A percentile compares a stretch with the other conserved stretches of the same genome.
Conservation (phyloP, 306 rosid species). For the Gillenia trifoliata region DNA sequence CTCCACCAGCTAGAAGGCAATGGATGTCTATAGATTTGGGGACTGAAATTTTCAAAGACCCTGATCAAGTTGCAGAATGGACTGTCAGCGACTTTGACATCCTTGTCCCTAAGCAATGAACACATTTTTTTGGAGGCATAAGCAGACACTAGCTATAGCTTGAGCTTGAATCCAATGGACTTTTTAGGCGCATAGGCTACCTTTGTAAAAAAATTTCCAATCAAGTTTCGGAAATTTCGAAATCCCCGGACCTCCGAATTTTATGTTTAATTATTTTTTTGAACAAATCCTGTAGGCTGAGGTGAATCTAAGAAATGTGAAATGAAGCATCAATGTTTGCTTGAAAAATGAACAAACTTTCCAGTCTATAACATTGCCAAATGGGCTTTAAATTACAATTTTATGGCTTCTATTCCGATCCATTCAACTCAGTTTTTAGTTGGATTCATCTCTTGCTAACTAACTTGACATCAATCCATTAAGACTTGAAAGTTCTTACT, state of each 20-base stretch:
- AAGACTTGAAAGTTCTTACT: too few relatives aligned
- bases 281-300: background rate
- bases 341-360: background rate
- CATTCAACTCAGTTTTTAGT: background rate
- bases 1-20: conserved; percentile 29
- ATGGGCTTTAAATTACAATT: background rate
- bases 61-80: conserved; percentile 39
- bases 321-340: background rate
- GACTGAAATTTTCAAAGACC: conserved; percentile 37
- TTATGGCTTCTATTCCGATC: background rate
- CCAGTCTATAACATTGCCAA: background rate
- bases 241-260: background rate
- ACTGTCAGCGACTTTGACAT: conserved; percentile 36
- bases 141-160: background rate
- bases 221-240: background rate
- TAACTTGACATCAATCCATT: too few relatives aligned
- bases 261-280: background rate
- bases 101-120: conserved; percentile 14
- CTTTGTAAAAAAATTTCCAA: background rate
- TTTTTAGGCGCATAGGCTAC: background rate
- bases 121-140: background rate
- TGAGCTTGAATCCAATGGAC: background rate
- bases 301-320: background rate
- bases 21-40: conserved; percentile 42
- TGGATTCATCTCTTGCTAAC: too few relatives aligned